These are phyloP conservation scores for Urochloa ruziziensis DNA, from an alignment of 176 grass and related monocot species.

Conservation along the genomic window DNA sequence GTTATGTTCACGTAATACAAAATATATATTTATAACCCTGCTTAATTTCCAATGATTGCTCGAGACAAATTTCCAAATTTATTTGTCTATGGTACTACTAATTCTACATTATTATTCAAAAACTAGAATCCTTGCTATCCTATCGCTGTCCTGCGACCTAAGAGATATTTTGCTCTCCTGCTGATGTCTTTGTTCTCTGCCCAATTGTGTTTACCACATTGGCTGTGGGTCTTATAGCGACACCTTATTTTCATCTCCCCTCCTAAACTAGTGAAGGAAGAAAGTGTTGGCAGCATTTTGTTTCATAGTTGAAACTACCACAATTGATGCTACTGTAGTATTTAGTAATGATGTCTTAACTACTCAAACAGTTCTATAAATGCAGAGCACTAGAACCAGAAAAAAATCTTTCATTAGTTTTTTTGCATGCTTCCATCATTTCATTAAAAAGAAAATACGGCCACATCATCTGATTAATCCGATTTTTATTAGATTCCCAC, in stretches of 20 bases:
- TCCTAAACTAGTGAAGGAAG: conserved; percentile 1
- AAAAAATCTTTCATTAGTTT: not conserved
- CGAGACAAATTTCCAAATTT: not conserved
- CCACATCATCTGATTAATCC: conserved; percentile 2
- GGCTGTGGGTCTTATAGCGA: not conserved
- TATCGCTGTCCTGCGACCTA: not conserved
- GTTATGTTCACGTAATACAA: not conserved
- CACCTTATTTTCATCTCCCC: conserved; percentile 1
- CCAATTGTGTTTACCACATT: not conserved
- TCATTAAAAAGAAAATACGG: conserved; percentile 7
- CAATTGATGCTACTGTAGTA: not conserved
- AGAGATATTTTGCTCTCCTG: not conserved
- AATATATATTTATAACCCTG: not conserved
- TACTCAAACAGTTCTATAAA: not conserved
- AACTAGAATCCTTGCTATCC: not conserved
- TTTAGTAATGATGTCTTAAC: not conserved
- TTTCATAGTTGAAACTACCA: no score
- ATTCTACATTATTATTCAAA: not conserved
- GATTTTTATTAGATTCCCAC: conserved; percentile 60
- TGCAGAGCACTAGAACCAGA: not conserved
- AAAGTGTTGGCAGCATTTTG: conserved; percentile 5
- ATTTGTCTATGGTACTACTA: not conserved
- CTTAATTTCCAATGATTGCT: not conserved
- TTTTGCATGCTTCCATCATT: not conserved
- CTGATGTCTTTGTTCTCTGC: not conserved